These are phyloP conservation scores for Penicillium cataractarum DNA, from an alignment of 495 filamentous ascomycete species.

Conservation along the genomic window DNA sequence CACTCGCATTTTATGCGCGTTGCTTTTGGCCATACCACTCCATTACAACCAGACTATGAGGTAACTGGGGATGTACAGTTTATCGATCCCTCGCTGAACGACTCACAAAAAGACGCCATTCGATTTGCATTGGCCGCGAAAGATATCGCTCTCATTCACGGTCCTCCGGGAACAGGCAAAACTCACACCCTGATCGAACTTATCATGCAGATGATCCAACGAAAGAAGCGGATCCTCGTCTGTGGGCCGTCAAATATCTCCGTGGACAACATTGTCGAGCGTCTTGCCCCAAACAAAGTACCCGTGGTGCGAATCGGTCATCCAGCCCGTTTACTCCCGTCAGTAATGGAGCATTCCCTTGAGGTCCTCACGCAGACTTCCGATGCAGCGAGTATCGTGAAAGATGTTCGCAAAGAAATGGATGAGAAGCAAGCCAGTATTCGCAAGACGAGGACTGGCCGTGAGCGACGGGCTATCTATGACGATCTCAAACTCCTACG, in stretches of 20 bases:
- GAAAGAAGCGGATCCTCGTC: constrained; percentile 76
- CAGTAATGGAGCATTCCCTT: constrained; percentile 84
- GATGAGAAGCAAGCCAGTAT: constrained; percentile 89
- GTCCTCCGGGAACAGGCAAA: constrained; percentile 94
- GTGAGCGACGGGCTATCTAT: constrained; percentile 82
- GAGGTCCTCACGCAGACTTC: constrained; percentile 92
- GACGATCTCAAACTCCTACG: constrained; percentile 80
- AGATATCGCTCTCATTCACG: constrained; percentile 93
- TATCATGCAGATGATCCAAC: constrained; percentile 80
- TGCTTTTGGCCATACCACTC: constrained; percentile 68
- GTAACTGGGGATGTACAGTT: constrained; percentile 68
- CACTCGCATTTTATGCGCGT: constrained; percentile 78
- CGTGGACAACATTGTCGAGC: constrained; percentile 98
- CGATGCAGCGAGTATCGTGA: constrained; percentile 87
- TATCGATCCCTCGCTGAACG: constrained; percentile 79
- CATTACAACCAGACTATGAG: constrained; percentile 49
- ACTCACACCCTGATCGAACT: constrained; percentile 97
- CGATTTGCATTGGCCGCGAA: constrained; percentile 79
- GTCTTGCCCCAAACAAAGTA: constrained; percentile 78
- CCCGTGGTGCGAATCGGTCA: constrained; percentile 91
- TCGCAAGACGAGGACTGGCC: constrained; percentile 79
- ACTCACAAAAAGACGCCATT: constrained; percentile 89
- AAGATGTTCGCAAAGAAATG: constrained; percentile 89
- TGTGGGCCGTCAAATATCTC: constrained; percentile 96
- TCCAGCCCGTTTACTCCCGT: constrained; percentile 87